Base-by-base conservation (phyloP, 345 rosid genomes). In the Eucalyptus curtisii region DNA sequence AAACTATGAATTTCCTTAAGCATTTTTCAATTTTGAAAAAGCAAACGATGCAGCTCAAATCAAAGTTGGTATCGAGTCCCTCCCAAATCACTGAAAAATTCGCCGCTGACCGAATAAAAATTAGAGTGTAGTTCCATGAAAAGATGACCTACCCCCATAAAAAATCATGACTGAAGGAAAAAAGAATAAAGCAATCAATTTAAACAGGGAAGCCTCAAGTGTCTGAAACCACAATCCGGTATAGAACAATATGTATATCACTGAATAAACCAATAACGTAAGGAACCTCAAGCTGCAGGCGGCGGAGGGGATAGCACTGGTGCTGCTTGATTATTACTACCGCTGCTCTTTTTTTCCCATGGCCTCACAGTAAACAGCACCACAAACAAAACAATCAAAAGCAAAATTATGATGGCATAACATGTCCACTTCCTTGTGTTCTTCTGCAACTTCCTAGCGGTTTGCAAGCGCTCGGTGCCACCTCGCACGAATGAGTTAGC, bases 341-440 rank as follows among this genome's bases (percentile, higher is more conserved):
- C 5, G 66, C 88, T 71, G 49, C 82, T 61, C 4, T 44, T 68
- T 3, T 88, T 90, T 19, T 93, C 22, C 93, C 93, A 92, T 0
- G 95, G 95, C 90, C 7, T 86, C 16, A 92, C 89, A 4, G 91
- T 88, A 88, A 92, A 89, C 6, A 91, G 84, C 76, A 92, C 90
- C 40, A 93, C 93, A 31, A 93, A n/a, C n/a, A 90, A 20, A 53
- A 92, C 87, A 47, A 93, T 86, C 42, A 90, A 53, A 20, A 89
- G 86, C 80, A 93, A 57, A 42, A 94, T 91, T 17, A 91, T 61
- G 40, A 93, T 90, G 86, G 94, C 96, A 9, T 90, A 87, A 90
- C 95, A 96, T 50, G 94, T 94, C 96, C 99, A 95, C 68, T 95
- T 95, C 91, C 96, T 92, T 52, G 93, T 90, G 92, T 89, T 93